phyloP scores from a whole-genome alignment of 495 filamentous ascomycete species.

The Talaromyces liani region DNA sequence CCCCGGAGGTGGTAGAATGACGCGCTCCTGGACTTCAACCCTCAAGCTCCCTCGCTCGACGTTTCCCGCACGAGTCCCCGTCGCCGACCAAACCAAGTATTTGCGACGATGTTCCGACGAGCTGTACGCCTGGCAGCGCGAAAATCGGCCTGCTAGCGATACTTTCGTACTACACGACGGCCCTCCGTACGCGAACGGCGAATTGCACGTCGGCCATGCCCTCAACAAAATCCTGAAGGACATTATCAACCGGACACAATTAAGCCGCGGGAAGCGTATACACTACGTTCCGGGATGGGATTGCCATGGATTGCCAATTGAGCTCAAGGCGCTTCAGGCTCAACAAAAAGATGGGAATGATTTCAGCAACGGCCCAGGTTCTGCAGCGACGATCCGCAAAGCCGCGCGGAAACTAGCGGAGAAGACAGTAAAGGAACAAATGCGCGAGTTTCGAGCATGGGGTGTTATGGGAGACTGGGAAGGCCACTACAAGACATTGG shows the following conservation, averaged over 20 bases:
- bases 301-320: constrained; percentile 95
- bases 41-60: constrained; percentile 52
- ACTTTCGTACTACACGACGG: constrained; percentile 89
- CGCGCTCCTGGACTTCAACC: constrained; percentile 52
- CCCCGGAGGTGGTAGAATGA: constrained; percentile 13
- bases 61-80: constrained; percentile 47
- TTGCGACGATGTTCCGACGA: constrained; percentile 75
- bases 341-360: constrained; percentile 22
- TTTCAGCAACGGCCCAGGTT: background rate
- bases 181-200: constrained; percentile 93
- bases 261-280: constrained; percentile 68
- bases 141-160: constrained; percentile 47
- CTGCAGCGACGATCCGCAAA: constrained; percentile 47
- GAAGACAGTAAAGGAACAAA: constrained; percentile 71
- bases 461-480: constrained; percentile 95
- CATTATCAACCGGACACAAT: constrained; percentile 72
- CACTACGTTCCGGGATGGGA: constrained; percentile 96
- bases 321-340: constrained; percentile 83
- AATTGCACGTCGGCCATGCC: constrained; percentile 93
- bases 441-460: constrained; percentile 72
- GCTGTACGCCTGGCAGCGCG: constrained; percentile 80
- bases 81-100: constrained; percentile 51
- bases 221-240: constrained; percentile 98
- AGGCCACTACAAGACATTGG: constrained; percentile 87
- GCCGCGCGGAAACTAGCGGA: constrained; percentile 68